Evolutionary conservation across 2,329 filamentous ascomycete genomes (phyloP).

Genomic region (Fusarium clavum): DNA sequence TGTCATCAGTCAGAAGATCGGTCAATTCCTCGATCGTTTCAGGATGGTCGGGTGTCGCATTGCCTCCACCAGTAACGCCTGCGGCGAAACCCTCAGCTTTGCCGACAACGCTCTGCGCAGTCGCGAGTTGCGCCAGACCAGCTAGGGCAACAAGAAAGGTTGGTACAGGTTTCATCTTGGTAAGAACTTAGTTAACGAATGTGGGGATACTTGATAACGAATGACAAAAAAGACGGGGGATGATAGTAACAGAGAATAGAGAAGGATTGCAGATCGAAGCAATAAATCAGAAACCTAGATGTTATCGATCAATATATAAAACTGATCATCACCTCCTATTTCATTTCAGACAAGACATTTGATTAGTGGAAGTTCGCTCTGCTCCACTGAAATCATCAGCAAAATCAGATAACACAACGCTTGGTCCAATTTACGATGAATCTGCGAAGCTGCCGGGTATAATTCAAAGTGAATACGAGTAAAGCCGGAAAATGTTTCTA

Average conservation of each 20-base stretch:
- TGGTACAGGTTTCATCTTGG: neutral
- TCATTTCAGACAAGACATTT: neutral
- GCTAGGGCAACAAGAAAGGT: neutral
- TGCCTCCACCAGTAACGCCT: slow-evolving; percentile 24
- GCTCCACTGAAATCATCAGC: neutral
- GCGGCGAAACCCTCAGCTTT: neutral
- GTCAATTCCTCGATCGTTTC: slow-evolving; percentile 60
- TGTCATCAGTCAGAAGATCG: neutral
- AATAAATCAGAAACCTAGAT: neutral
- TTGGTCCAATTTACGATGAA: neutral
- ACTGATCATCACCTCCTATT: neutral
- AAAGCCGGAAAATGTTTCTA: neutral
- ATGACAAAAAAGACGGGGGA: neutral
- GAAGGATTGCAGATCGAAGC: neutral
- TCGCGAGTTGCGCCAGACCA: neutral
- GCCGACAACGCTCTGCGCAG: neutral
- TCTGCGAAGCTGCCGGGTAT: neutral
- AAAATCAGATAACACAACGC: neutral
- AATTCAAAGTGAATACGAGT: neutral
- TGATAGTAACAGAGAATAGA: neutral
- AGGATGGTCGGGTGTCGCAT: slow-evolving; percentile 63
- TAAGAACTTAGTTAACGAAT: neutral
- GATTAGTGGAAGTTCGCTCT: neutral
- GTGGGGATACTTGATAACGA: neutral
- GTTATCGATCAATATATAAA: neutral